Evolutionary conservation across 495 filamentous ascomycete genomes (phyloP), one percentile per base, ranked within the genome.

Genomic region (Diplogelasinospora grovesii): DNA sequence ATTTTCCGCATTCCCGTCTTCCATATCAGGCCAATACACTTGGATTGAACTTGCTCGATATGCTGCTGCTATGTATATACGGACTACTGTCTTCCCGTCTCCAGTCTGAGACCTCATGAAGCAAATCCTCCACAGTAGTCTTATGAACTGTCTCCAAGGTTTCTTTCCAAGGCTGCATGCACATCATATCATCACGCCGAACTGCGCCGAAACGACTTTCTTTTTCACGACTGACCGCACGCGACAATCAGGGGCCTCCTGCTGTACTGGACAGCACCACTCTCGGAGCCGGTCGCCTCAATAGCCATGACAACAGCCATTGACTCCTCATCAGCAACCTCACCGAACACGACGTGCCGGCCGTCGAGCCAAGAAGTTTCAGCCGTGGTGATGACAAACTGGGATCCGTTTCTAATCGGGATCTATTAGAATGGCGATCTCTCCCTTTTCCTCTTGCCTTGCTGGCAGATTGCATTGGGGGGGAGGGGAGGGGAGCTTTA

Each of bases 321-420:
- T 47, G 81, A 85, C 13, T 67, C 56, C 41, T 86, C 81, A n/a
- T n/a, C n/a, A 37, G 75, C 73, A 28, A 89, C 85, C 64, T 85
- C 72, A 32, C 85, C 85, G 63, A 89, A 89, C 53, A 89, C 85
- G 51, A 85, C 82, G 66, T 89, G 85, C 54, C 82, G 82, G 50
- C 79, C 79, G 54, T 89, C 77, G 49, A 89, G 75, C 77, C 84
- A 86, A 40, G 66, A 65, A 35, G 85, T 88, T 55, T 70, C 56
- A 42, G 78, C 78, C 36, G 82, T 82, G 54, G 83, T 86, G 63
- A 86, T 70, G 71, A 86, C 85, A 73, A 86, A 87, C 61, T 87
- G 82, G 13, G 79, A 82, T 56, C 81, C 81, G 70, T 84, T 85
- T 61, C 79, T 83, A 43, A 25, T 9, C 16, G 25, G 27, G 28